Evolutionary conservation across 257 asterid species (phyloP).

Genomic region (Capsicum chinense): DNA sequence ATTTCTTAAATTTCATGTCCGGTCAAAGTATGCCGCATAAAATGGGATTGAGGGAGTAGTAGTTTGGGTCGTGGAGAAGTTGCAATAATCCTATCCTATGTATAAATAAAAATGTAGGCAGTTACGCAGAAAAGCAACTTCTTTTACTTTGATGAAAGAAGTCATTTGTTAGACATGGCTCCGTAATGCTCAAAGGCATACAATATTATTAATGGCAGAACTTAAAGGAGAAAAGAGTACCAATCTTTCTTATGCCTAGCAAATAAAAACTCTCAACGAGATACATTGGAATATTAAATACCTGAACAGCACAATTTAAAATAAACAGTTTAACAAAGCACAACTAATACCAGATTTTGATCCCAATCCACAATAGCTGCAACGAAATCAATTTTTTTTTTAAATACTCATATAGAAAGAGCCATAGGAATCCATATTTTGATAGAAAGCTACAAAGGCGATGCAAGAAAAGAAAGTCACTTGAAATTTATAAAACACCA

Average conservation of each 20-base stretch:
- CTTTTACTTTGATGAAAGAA: conserved; percentile 26
- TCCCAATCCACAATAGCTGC: conserved; percentile 28
- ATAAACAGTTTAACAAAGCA: conserved; percentile 25
- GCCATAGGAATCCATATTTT: too few species aligned
- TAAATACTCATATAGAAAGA: too few species aligned
- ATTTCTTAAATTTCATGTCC: neutral
- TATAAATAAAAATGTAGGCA: neutral
- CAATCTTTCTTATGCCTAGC: conserved; percentile 39
- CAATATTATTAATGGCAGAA: conserved; percentile 57
- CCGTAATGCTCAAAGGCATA: conserved; percentile 34
- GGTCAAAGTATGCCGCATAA: neutral
- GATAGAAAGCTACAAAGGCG: too few species aligned
- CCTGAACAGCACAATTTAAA: conserved; percentile 38
- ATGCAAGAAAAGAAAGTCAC: too few species aligned
- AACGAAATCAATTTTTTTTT: neutral
- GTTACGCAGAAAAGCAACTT: neutral
- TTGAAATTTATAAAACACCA: too few species aligned
- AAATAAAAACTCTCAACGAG: conserved; percentile 41
- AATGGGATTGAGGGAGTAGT: neutral
- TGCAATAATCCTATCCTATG: neutral
- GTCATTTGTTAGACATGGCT: neutral
- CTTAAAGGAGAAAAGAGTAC: conserved; percentile 39
- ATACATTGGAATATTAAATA: conserved; percentile 45
- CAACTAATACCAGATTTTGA: conserved; percentile 40
- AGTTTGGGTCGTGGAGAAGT: neutral